phyloP scores from a whole-genome alignment of 306 rosid genomes.

The Clitoria ternatea region DNA sequence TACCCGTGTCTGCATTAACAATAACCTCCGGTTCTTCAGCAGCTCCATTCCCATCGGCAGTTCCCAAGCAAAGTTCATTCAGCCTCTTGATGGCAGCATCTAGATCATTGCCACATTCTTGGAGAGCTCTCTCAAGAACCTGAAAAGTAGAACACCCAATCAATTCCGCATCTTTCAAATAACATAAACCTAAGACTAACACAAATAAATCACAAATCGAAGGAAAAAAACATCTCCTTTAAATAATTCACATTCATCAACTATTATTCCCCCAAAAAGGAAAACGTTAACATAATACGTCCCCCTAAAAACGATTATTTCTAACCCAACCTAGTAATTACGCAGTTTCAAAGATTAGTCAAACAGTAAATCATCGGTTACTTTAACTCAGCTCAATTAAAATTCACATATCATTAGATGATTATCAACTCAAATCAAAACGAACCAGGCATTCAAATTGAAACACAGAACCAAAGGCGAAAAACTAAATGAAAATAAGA shows the following conservation, averaged over 20 bases:
- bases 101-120: constrained; percentile 74
- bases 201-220: background rate
- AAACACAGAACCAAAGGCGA: no score
- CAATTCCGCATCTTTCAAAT: background rate
- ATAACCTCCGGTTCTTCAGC: constrained; percentile 28
- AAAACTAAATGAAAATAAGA: no score
- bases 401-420: background rate
- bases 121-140: constrained; percentile 77
- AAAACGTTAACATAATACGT: background rate
- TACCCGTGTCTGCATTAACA: constrained; percentile 48
- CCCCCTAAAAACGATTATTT: background rate
- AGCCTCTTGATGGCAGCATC: constrained; percentile 81
- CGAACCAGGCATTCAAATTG: background rate
- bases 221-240: background rate
- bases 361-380: background rate
- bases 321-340: background rate
- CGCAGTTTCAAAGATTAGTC: background rate
- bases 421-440: background rate
- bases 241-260: background rate
- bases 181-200: background rate
- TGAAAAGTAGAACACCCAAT: constrained; percentile 35
- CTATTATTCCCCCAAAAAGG: background rate
- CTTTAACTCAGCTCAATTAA: no score
- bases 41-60: constrained; percentile 33
- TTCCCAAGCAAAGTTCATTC: constrained; percentile 62